Conservation (phyloP, 768 basidiomycete species). For the Vararia minispora region DNA sequence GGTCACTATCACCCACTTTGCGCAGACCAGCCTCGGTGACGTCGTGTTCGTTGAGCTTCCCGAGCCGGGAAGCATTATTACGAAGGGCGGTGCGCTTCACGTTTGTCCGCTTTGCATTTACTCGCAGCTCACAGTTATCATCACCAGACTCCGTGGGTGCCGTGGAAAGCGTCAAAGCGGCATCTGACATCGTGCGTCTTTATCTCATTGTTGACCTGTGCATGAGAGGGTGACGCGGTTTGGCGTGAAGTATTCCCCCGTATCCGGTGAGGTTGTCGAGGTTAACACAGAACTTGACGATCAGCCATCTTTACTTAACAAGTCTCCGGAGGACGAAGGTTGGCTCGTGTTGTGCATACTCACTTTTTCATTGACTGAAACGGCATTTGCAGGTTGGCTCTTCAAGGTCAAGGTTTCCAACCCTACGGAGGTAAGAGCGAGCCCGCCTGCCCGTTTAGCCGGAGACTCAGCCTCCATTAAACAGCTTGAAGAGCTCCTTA, state of each 20-base stretch:
- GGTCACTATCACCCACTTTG: slow-evolving; percentile 84
- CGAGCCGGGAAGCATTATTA: slow-evolving; percentile 43
- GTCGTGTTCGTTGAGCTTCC: slow-evolving; percentile 97
- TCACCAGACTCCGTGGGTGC: slow-evolving; percentile 65
- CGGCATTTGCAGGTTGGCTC: slow-evolving; percentile 67
- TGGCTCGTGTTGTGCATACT: slow-evolving; percentile 13
- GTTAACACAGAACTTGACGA: slow-evolving; percentile 62
- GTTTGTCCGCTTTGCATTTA: neutral
- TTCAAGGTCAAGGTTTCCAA: slow-evolving; percentile 82
- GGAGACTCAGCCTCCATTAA: too few species aligned
- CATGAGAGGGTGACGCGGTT: neutral
- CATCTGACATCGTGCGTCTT: slow-evolving; percentile 75
- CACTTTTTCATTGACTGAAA: neutral
- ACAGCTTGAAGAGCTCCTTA: slow-evolving; percentile 63
- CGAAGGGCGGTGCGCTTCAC: slow-evolving; percentile 57
- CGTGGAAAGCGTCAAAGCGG: slow-evolving; percentile 94
- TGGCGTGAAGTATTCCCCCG: slow-evolving; percentile 69
- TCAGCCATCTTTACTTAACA: slow-evolving; percentile 79
- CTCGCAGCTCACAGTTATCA: neutral
- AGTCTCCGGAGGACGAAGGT: slow-evolving; percentile 79
- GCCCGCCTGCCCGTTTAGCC: too few species aligned
- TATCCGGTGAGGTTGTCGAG: slow-evolving; percentile 73
- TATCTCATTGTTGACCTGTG: neutral
- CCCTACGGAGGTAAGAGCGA: slow-evolving; percentile 64
- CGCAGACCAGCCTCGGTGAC: slow-evolving; percentile 86